phyloP scores from a whole-genome alignment of 495 filamentous ascomycete genomes.

The Tirmania nivea region DNA sequence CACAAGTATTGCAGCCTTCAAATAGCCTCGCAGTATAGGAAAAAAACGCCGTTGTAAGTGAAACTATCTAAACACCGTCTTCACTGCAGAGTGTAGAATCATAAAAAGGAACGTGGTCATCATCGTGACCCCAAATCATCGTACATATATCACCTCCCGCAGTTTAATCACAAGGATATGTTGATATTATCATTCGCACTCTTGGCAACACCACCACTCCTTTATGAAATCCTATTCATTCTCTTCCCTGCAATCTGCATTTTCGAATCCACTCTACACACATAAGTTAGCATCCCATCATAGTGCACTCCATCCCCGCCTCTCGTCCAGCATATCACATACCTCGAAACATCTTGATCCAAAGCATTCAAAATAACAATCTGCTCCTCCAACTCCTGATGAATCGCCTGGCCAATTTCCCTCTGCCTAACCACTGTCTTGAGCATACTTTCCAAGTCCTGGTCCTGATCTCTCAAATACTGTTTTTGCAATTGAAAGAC shows the following conservation, averaged over 20 bases:
- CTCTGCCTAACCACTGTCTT: conserved; percentile 59
- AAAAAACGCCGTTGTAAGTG: no score
- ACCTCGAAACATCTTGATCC: conserved; percentile 51
- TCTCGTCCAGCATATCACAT: conserved; percentile 1
- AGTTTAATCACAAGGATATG: no score
- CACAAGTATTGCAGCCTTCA: no score
- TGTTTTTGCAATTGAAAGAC: conserved; percentile 68
- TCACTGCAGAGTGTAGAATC: no score
- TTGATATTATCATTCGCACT: no score
- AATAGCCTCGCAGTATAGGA: no score
- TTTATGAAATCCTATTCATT: conserved; percentile 48
- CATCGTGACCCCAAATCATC: no score
- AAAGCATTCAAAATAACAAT: conserved; percentile 56
- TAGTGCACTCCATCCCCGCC: conserved; percentile 37
- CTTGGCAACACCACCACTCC: no score
- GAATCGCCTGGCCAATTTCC: conserved; percentile 68
- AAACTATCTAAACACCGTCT: no score
- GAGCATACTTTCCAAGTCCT: conserved; percentile 50
- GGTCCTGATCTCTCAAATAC: conserved; percentile 70
- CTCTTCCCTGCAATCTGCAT: conserved; percentile 63
- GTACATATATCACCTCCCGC: no score
- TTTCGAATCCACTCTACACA: conserved; percentile 43
- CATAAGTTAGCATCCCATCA: conserved; percentile 51
- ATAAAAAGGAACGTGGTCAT: no score
- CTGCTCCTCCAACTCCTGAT: conserved; percentile 68